phyloP scores from a whole-genome alignment of 164 flowering plant genomes.

The Nelumbo lutea region DNA sequence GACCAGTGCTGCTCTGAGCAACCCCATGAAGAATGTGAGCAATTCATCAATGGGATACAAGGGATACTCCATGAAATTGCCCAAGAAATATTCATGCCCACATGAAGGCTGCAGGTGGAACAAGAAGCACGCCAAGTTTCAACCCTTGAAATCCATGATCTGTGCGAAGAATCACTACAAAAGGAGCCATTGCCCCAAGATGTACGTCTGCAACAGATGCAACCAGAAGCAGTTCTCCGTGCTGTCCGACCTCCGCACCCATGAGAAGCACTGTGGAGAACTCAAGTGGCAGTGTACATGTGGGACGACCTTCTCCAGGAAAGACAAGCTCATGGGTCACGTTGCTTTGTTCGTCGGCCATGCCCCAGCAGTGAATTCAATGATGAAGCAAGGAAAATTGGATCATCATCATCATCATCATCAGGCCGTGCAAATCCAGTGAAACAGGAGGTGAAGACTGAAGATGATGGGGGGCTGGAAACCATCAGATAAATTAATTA shows the following conservation, averaged over 20 bases:
- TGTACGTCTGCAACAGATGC: slow-evolving; percentile 73
- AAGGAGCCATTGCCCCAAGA: slow-evolving; percentile 79
- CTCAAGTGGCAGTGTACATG: slow-evolving; percentile 47
- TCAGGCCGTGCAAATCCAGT: background rate
- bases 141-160: slow-evolving; percentile 73
- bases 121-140: slow-evolving; percentile 65
- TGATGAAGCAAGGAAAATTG: slow-evolving; percentile 1
- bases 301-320: slow-evolving; percentile 75
- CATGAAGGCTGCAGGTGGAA: slow-evolving; percentile 78
- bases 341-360: slow-evolving; percentile 63
- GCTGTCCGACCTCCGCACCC: slow-evolving; percentile 71
- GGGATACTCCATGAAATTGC: slow-evolving; percentile 6
- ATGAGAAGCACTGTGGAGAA: slow-evolving; percentile 67
- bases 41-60: background rate
- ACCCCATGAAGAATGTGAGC: slow-evolving; percentile 29
- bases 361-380: slow-evolving; percentile 24
- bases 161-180: slow-evolving; percentile 84
- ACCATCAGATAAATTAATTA: background rate
- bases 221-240: slow-evolving; percentile 68
- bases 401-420: background rate
- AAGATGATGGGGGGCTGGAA: no score
- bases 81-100: slow-evolving; percentile 71
- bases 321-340: slow-evolving; percentile 85
- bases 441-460: background rate
- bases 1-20: slow-evolving; percentile 45